A percentile compares a stretch with the other conserved stretches of the same genome.
Evolutionary conservation across 2,329 filamentous ascomycete species (phyloP).

Genomic region (Aphanoascus verrucosus): DNA sequence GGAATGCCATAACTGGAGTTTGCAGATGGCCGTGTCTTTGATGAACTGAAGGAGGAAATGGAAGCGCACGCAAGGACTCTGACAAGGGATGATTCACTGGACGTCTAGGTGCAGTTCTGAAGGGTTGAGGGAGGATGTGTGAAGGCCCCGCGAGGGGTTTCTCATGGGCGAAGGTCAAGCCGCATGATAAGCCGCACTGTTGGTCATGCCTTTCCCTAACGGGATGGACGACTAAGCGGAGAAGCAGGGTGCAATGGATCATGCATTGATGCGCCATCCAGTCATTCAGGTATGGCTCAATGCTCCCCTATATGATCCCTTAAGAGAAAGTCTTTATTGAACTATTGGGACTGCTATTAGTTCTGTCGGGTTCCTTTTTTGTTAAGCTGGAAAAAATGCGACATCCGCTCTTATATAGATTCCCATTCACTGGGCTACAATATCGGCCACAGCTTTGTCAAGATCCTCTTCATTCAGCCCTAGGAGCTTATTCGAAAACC

Average conservation of each 20-base stretch:
- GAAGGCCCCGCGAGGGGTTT: background rate
- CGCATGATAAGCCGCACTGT: constrained; percentile 5
- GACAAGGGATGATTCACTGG: background rate
- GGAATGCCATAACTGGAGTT: background rate
- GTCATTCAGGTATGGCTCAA: no score
- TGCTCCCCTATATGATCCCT: no score
- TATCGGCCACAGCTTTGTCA: background rate
- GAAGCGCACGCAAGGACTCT: background rate
- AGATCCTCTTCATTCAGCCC: constrained; percentile 8
- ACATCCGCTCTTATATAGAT: no score
- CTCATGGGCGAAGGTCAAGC: background rate
- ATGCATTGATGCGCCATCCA: no score
- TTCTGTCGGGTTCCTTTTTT: no score
- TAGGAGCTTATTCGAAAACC: constrained; percentile 1
- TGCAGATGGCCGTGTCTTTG: background rate
- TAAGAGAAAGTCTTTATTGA: no score
- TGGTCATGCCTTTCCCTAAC: constrained; percentile 3
- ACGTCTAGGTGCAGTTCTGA: background rate
- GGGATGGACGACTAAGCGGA: background rate
- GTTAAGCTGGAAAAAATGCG: no score
- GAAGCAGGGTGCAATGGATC: no score
- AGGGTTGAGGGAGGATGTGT: background rate
- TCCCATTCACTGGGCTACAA: background rate
- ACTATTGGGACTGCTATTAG: no score
- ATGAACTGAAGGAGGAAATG: background rate